A percentile compares a stretch with the other conserved stretches of the same genome.
Evolutionary conservation across 1,284 basidiomycete genomes (phyloP).

Genomic region (Naganishia sp.): DNA sequence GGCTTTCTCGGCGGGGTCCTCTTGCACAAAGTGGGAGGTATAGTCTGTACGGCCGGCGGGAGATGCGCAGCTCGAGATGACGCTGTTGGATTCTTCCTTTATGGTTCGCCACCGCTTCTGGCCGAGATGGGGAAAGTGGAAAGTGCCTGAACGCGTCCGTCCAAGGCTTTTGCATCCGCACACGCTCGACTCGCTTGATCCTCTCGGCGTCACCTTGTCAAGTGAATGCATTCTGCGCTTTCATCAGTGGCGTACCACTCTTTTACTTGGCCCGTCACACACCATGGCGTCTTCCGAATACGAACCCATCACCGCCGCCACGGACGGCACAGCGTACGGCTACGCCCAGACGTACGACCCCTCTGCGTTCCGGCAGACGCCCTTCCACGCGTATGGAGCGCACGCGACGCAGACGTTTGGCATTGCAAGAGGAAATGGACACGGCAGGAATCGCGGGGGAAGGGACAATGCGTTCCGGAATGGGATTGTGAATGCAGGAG

Average conservation of each 20-base stretch:
- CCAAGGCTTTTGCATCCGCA: neutral
- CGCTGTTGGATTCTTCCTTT: no score
- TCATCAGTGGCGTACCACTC: no score
- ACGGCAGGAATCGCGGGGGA: slow-evolving; percentile 7
- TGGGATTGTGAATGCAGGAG: neutral
- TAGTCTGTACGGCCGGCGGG: no score
- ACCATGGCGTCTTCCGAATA: neutral
- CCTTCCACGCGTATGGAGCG: neutral
- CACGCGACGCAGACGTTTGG: neutral
- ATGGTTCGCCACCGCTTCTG: no score
- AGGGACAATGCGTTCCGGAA: neutral
- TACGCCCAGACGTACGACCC: slow-evolving; percentile 8
- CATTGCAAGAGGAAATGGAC: neutral
- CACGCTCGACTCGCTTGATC: no score
- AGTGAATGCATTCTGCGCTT: no score
- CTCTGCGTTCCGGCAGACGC: slow-evolving; percentile 1
- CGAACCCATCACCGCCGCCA: neutral
- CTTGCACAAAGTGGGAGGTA: no score
- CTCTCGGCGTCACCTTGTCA: neutral
- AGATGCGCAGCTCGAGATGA: no score
- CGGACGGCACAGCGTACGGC: neutral
- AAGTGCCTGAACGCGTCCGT: neutral
- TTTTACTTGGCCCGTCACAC: no score
- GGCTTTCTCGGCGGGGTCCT: no score
- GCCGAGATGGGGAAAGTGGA: neutral